Evolutionary conservation across 176 grass and related monocot genomes (phyloP).

Genomic region (Poa pratensis): DNA sequence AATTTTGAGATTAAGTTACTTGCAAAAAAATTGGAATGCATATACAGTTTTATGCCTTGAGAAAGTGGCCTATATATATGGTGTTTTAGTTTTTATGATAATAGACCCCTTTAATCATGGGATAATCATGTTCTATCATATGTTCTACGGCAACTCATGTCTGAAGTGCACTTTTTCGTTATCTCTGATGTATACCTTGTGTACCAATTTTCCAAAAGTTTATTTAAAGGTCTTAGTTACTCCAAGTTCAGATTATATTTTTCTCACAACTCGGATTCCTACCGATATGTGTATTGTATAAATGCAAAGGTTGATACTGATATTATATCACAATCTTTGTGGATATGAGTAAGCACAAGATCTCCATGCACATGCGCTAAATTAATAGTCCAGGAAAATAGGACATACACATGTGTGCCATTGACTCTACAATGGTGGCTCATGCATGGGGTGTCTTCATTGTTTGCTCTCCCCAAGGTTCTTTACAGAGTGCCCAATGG

Average conservation of each 20-base stretch:
- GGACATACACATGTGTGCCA: background rate
- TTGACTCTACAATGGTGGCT: background rate
- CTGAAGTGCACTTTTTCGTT: too few relatives aligned
- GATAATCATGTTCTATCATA: too few relatives aligned
- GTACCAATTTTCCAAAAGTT: too few relatives aligned
- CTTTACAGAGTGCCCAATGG: background rate
- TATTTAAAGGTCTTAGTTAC: background rate
- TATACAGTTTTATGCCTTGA: too few relatives aligned
- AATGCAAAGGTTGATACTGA: background rate
- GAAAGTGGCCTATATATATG: too few relatives aligned
- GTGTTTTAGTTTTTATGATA: too few relatives aligned
- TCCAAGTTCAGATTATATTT: conserved; percentile 4
- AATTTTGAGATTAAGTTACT: too few relatives aligned
- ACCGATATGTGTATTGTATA: background rate
- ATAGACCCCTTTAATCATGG: too few relatives aligned
- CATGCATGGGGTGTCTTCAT: background rate
- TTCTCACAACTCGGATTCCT: background rate
- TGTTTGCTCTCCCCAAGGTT: background rate
- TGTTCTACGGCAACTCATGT: too few relatives aligned
- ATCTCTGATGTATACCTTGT: too few relatives aligned
- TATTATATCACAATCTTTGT: background rate
- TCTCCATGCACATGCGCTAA: conserved; percentile 24
- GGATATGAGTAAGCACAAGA: conserved; percentile 20
- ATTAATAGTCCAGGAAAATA: conserved; percentile 29
- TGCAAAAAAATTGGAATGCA: too few relatives aligned